Conservation (phyloP, 352 stramenopile species). For the Bremia lactucae region DNA sequence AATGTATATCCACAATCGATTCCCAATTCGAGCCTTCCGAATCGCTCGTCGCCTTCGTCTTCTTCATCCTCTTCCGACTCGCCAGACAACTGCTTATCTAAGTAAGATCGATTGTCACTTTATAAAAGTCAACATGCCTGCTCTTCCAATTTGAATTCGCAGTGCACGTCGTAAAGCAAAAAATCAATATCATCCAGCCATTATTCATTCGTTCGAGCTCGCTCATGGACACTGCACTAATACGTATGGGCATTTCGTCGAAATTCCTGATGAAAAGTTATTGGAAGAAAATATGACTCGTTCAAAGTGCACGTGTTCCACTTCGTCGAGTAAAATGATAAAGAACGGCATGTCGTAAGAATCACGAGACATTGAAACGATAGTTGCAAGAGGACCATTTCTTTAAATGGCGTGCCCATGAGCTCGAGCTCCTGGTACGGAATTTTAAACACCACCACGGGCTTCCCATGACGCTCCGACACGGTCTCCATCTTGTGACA, state of each 20-base stretch:
- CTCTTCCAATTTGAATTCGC: slow-evolving; percentile 99
- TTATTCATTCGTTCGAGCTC: slow-evolving; percentile 95
- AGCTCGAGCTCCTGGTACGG: slow-evolving; percentile 98
- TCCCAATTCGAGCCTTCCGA: slow-evolving; percentile 65
- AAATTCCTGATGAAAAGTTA: slow-evolving; percentile 99
- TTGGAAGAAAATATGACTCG: slow-evolving; percentile 98
- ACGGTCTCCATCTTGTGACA: slow-evolving; percentile 93
- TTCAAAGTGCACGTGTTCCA: slow-evolving; percentile 99
- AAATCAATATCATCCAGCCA: slow-evolving; percentile 91
- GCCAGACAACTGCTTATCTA: slow-evolving; percentile 85
- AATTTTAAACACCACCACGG: slow-evolving; percentile 97
- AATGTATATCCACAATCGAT: slow-evolving; percentile 66
- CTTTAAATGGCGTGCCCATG: slow-evolving; percentile 96
- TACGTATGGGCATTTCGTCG: slow-evolving; percentile 84
- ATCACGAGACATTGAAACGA: slow-evolving; percentile 98
- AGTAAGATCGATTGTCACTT: slow-evolving; percentile 86
- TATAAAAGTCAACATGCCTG: slow-evolving; percentile 95
- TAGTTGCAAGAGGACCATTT: slow-evolving; percentile 99
- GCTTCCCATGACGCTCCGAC: slow-evolving; percentile 83
- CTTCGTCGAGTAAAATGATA: slow-evolving; percentile 96
- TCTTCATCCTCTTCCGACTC: slow-evolving; percentile 45
- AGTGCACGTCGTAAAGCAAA: slow-evolving; percentile 95
- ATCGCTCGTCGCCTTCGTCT: slow-evolving; percentile 49
- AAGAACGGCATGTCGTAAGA: slow-evolving; percentile 99
- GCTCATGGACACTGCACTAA: slow-evolving; percentile 93